Conservation (phyloP, 2,329 filamentous ascomycete species). For the Neonectria neomacrospora region DNA sequence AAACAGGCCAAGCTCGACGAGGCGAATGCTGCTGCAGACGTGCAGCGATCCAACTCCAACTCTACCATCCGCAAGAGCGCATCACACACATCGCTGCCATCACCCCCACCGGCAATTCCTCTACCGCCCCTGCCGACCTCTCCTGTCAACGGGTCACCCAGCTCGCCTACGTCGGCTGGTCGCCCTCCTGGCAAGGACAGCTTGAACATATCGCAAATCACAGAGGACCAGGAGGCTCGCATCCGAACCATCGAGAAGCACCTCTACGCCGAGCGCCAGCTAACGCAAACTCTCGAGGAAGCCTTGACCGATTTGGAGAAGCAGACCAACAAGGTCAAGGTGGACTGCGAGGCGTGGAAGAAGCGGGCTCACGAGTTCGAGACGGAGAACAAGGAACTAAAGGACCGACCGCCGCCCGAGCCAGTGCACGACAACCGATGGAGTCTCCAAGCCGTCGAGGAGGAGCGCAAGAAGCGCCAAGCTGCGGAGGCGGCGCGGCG, state of each 20-base stretch:
- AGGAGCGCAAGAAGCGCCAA: conserved; percentile 91
- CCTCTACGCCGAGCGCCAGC: conserved; percentile 92
- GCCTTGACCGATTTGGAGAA: conserved; percentile 93
- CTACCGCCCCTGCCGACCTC: conserved; percentile 84
- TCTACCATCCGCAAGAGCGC: conserved; percentile 86
- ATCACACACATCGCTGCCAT: conserved; percentile 86
- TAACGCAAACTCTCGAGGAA: conserved; percentile 94
- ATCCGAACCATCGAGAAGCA: conserved; percentile 98
- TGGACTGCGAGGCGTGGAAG: conserved; percentile 90
- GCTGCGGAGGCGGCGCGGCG: conserved; percentile 90
- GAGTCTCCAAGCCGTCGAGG: conserved; percentile 91
- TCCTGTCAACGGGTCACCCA: conserved; percentile 56
- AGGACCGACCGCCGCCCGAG: conserved; percentile 59
- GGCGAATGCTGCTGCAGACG: conserved; percentile 50
- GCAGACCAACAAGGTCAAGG: conserved; percentile 90
- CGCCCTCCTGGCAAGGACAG: conserved; percentile 86
- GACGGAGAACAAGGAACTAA: conserved; percentile 74
- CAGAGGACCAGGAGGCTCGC: conserved; percentile 94
- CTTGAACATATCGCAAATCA: conserved; percentile 75
- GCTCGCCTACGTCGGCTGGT: conserved; percentile 65
- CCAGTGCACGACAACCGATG: conserved; percentile 67
- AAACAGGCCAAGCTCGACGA: conserved; percentile 71
- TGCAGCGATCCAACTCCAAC: conserved; percentile 69
- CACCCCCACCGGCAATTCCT: conserved; percentile 94
- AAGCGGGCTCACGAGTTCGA: conserved; percentile 85